phyloP scores from a whole-genome alignment of 345 rosid species.

The Pseudoturritis turrita region DNA sequence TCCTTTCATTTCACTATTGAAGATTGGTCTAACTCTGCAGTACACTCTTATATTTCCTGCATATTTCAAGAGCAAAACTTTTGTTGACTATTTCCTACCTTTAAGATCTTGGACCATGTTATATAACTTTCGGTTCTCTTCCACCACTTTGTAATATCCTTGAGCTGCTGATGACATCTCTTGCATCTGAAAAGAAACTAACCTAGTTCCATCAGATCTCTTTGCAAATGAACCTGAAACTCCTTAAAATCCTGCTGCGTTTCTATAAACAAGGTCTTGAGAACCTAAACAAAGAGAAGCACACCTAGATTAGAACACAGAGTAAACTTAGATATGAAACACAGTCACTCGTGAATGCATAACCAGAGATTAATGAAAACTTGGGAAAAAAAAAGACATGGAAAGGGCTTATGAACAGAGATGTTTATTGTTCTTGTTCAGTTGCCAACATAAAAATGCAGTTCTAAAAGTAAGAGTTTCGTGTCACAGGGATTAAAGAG shows the following conservation, averaged over 20 bases:
- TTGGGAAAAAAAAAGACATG: not conserved
- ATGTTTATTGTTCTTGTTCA: not conserved
- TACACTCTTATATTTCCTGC: conserved; percentile 90
- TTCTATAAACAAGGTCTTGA: conserved; percentile 53
- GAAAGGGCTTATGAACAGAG: not conserved
- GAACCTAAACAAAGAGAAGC: conserved; percentile 44
- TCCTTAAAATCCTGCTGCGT: conserved; percentile 64
- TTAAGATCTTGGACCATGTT: conserved; percentile 98
- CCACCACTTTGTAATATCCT: conserved; percentile 77
- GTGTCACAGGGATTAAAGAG: not conserved
- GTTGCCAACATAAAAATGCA: not conserved
- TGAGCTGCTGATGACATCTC: conserved; percentile 85
- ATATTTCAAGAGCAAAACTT: conserved; percentile 1
- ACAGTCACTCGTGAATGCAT: not conserved
- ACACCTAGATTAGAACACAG: not conserved
- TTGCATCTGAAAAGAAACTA: conserved; percentile 47
- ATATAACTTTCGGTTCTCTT: conserved; percentile 79
- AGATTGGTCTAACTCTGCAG: conserved; percentile 82
- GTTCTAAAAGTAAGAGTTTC: not conserved
- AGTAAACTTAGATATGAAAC: not conserved
- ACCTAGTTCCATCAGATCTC: conserved; percentile 68
- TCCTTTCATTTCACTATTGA: conserved; percentile 35
- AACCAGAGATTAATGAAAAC: not conserved
- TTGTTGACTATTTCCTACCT: conserved; percentile 44
- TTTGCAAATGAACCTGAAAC: conserved; percentile 55